Evolutionary conservation across 495 filamentous ascomycete species (phyloP).

Genomic region (Amniculicola lignicola): DNA sequence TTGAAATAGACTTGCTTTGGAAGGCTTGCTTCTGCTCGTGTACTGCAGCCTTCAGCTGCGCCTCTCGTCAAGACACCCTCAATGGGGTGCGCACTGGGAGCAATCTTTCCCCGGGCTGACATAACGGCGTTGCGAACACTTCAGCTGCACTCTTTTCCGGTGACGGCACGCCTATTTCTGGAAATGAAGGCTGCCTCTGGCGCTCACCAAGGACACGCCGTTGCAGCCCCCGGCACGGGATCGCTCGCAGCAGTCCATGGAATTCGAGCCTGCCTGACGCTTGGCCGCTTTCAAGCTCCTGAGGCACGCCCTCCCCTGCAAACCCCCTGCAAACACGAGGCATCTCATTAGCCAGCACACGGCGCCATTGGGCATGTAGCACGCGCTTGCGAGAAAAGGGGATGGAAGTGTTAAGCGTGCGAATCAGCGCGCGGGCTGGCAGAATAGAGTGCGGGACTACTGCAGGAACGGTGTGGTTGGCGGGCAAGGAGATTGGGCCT

Average conservation of each 20-base stretch:
- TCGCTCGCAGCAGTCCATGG: neutral
- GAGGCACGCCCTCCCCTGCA: slow-evolving; percentile 22
- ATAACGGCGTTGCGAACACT: too few relatives aligned
- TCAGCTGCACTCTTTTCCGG: too few relatives aligned
- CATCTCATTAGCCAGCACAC: slow-evolving; percentile 1
- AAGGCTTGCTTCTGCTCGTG: too few relatives aligned
- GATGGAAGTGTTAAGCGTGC: neutral
- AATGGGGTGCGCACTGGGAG: too few relatives aligned
- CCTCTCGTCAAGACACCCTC: too few relatives aligned
- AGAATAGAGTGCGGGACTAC: neutral
- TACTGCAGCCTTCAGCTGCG: too few relatives aligned
- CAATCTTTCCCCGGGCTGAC: too few relatives aligned
- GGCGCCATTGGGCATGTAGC: slow-evolving; percentile 1
- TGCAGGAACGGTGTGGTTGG: slow-evolving; percentile 25
- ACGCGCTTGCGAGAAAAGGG: neutral
- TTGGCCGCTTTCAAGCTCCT: slow-evolving; percentile 3
- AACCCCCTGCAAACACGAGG: slow-evolving; percentile 12
- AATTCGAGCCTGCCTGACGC: neutral
- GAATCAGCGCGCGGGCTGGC: neutral
- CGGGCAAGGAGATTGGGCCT: slow-evolving; percentile 4
- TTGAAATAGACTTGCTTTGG: too few relatives aligned
- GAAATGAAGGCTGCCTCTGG: too few relatives aligned
- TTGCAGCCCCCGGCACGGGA: neutral
- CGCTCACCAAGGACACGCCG: neutral
- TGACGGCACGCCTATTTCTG: slow-evolving; percentile 32